Evolutionary conservation across 1,139 yeast species (phyloP).

Genomic region (Yamadazyma pseudoaaseri): DNA sequence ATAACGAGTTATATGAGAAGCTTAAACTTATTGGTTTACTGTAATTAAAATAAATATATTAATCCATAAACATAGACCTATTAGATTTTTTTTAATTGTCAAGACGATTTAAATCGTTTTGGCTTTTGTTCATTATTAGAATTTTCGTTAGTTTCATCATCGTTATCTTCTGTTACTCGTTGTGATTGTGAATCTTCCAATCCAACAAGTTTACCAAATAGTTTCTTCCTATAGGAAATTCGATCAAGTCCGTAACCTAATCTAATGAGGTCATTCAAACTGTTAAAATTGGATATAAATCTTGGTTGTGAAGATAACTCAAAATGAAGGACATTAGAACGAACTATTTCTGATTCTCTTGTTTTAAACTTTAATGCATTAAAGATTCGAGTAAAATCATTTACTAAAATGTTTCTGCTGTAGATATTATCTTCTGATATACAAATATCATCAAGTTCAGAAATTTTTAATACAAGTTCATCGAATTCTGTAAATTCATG

Average conservation of each 20-base stretch:
- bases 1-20: slow-evolving; percentile 53
- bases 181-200: too few species aligned
- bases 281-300: slow-evolving; percentile 32
- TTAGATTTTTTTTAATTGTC: too few species aligned
- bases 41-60: too few species aligned
- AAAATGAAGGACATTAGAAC: slow-evolving; percentile 19
- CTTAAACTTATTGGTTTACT: slow-evolving; percentile 47
- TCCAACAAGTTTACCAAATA: background rate
- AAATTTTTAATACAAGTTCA: slow-evolving; percentile 32
- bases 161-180: too few species aligned
- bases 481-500: slow-evolving; percentile 24
- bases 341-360: slow-evolving; percentile 16
- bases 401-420: slow-evolving; percentile 27
- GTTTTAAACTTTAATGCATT: slow-evolving; percentile 21
- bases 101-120: too few species aligned
- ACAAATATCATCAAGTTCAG: slow-evolving; percentile 28
- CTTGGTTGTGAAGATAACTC: slow-evolving; percentile 26
- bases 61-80: too few species aligned
- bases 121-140: too few species aligned
- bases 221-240: background rate
- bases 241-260: slow-evolving; percentile 22
- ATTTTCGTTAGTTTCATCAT: too few species aligned
- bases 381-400: slow-evolving; percentile 34
- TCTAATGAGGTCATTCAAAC: slow-evolving; percentile 24
- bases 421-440: slow-evolving; percentile 43